Evolutionary conservation across 768 basidiomycete genomes (phyloP).

Genomic region (Mycena sanguinolenta): DNA sequence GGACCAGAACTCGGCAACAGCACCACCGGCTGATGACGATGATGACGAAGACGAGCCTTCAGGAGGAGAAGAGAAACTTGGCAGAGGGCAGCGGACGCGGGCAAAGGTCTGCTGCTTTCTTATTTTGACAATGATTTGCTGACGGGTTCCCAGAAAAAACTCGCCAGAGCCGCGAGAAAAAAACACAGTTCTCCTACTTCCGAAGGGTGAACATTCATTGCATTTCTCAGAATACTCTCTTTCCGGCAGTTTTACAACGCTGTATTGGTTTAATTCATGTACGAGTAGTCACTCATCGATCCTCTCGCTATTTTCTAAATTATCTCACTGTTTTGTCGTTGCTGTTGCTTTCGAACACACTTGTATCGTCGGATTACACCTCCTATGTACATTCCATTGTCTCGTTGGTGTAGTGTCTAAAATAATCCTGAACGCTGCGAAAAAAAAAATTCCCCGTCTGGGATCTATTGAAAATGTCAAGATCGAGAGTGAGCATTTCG

Average conservation of each 20-base stretch:
- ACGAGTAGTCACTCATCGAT: background rate
- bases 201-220: constrained; percentile 21
- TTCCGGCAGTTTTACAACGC: background rate
- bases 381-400: constrained; percentile 1
- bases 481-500: no score
- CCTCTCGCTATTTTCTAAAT: constrained; percentile 16
- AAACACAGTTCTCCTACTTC: constrained; percentile 28
- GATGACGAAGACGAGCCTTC: constrained; percentile 44
- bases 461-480: no score
- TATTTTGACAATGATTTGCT: no score
- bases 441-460: no score
- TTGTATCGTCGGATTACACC: constrained; percentile 9
- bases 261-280: constrained; percentile 25
- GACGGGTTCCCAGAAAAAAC: constrained; percentile 22
- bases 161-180: constrained; percentile 25
- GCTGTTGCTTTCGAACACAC: constrained; percentile 32
- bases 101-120: constrained; percentile 52
- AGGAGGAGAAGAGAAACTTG: constrained; percentile 51
- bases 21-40: constrained; percentile 45
- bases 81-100: constrained; percentile 53
- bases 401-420: no score
- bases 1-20: constrained; percentile 40
- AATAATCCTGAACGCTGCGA: no score
- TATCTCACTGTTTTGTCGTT: constrained; percentile 28
- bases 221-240: background rate